These are phyloP conservation scores for Reutealis trisperma DNA, from an alignment of 345 rosid genomes.

Conservation along the genomic window DNA sequence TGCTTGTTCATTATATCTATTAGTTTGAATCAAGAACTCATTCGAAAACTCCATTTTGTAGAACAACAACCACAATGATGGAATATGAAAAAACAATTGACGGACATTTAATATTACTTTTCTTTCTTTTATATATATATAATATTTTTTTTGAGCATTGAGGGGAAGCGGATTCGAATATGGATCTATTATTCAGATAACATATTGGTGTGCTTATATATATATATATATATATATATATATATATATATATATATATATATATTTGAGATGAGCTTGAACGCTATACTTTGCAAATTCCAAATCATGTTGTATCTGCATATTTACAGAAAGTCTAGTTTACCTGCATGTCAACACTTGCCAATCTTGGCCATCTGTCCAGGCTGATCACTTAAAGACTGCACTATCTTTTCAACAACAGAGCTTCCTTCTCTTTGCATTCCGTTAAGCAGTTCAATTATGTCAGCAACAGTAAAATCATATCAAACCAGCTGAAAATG, in stretches of 20 bases:
- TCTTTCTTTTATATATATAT: too few species aligned
- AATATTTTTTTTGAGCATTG: too few species aligned
- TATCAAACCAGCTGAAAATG: constrained; percentile 32
- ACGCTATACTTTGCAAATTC: background rate
- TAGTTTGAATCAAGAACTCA: too few species aligned
- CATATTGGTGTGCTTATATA: too few species aligned
- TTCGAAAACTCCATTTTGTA: too few species aligned
- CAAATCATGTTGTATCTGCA: background rate
- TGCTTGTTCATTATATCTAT: too few species aligned
- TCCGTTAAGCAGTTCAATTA: background rate
- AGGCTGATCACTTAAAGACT: background rate
- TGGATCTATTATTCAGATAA: too few species aligned
- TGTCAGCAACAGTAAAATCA: background rate
- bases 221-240: background rate
- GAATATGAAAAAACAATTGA: background rate
- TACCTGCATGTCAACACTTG: background rate
- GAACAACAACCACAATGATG: too few species aligned
- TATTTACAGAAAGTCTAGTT: background rate
- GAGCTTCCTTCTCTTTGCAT: background rate
- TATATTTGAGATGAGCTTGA: background rate
- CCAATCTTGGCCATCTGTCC: background rate
- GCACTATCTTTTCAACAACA: background rate
- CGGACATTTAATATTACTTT: background rate
- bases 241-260: too few species aligned
- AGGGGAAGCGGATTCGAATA: too few species aligned